These are phyloP conservation scores for Isabelozyma rhagii DNA, from an alignment of 805 yeast species.

Conservation along the genomic window DNA sequence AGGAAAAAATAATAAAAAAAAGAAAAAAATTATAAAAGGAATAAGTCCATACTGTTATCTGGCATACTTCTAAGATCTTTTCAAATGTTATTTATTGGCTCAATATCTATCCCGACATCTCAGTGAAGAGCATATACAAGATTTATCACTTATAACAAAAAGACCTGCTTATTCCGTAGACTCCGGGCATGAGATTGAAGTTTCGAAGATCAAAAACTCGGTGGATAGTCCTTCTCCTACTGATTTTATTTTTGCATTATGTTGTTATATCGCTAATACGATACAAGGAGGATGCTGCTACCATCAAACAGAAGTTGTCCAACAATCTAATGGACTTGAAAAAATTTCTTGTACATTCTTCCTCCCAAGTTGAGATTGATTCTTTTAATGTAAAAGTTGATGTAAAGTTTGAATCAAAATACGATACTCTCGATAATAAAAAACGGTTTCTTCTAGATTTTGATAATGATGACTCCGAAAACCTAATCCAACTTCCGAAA, in stretches of 20 bases:
- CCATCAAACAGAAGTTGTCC: neutral
- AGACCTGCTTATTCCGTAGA: neutral
- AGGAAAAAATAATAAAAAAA: too few species aligned
- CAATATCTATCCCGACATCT: too few species aligned
- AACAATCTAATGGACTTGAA: neutral
- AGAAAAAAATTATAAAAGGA: too few species aligned
- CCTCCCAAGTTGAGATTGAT: neutral
- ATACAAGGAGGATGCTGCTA: neutral
- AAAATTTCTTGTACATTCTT: neutral
- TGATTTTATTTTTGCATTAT: slow-evolving; percentile 12
- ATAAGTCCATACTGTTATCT: too few species aligned
- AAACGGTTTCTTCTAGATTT: slow-evolving; percentile 8
- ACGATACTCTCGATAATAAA: slow-evolving; percentile 2
- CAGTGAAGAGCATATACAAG: too few species aligned
- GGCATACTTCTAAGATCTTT: too few species aligned
- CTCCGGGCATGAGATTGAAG: slow-evolving; percentile 3
- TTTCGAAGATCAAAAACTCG: slow-evolving; percentile 10
- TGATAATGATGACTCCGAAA: slow-evolving; percentile 1
- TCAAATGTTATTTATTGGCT: too few species aligned
- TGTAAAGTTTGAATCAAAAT: slow-evolving; percentile 2
- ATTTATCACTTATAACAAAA: too few species aligned
- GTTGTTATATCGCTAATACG: slow-evolving; percentile 3
- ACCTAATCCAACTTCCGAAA: slow-evolving; percentile 10
- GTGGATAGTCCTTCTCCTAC: slow-evolving; percentile 10
- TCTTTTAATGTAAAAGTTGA: slow-evolving; percentile 2